Conservation (phyloP, 1,139 yeast genomes). For the Zygotorulaspora mrakii region DNA sequence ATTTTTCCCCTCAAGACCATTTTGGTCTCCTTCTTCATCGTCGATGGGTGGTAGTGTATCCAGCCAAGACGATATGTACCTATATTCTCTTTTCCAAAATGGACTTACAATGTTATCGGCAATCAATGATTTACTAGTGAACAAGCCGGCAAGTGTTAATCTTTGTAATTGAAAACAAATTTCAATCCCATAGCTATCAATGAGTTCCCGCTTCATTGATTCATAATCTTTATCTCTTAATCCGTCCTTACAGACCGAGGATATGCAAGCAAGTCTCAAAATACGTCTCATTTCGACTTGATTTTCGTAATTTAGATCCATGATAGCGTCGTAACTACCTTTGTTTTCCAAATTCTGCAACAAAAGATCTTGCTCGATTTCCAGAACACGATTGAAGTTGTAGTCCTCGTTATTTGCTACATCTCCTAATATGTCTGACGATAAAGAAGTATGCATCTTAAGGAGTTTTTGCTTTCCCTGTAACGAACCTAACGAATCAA, state of each 20-base stretch:
- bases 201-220: slow-evolving; percentile 25
- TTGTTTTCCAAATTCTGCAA: slow-evolving; percentile 26
- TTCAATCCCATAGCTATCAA: slow-evolving; percentile 33
- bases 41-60: slow-evolving; percentile 27
- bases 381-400: slow-evolving; percentile 54
- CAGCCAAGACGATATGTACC: slow-evolving; percentile 25
- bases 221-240: slow-evolving; percentile 32
- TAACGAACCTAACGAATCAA: slow-evolving; percentile 62
- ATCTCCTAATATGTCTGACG: slow-evolving; percentile 59
- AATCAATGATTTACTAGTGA: slow-evolving; percentile 18
- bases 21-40: slow-evolving; percentile 8
- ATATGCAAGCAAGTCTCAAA: slow-evolving; percentile 26
- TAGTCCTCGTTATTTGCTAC: slow-evolving; percentile 44
- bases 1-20: slow-evolving; percentile 1
- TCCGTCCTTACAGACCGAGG: slow-evolving; percentile 29
- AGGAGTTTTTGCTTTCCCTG: slow-evolving; percentile 67
- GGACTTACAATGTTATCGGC: slow-evolving; percentile 4
- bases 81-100: slow-evolving; percentile 24
- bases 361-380: slow-evolving; percentile 58
- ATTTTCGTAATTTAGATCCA: slow-evolving; percentile 30
- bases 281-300: slow-evolving; percentile 19
- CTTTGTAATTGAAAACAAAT: slow-evolving; percentile 27
- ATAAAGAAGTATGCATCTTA: slow-evolving; percentile 70
- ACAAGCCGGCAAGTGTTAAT: slow-evolving; percentile 23
- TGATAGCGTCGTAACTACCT: slow-evolving; percentile 23